A percentile compares a stretch with the other conserved stretches of the same genome.
phyloP scores from a whole-genome alignment of 2,329 filamentous ascomycete genomes.

The Aureobasidium vineae region DNA sequence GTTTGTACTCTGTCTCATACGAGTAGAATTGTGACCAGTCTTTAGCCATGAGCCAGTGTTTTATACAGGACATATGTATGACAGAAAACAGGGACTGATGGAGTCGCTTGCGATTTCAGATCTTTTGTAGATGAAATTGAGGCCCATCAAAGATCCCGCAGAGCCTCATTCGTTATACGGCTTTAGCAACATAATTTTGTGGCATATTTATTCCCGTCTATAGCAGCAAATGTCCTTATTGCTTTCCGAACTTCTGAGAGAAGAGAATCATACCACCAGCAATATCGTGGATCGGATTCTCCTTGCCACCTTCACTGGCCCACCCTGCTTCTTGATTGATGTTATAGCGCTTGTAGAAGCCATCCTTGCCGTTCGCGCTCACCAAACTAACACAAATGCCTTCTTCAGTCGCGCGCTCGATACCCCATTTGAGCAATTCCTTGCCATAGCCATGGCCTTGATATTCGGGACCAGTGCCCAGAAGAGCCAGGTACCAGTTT shows the following conservation, averaged over 20 bases:
- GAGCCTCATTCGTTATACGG: too few relatives aligned
- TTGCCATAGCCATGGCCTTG: slow-evolving; percentile 33
- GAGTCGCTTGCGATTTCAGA: too few relatives aligned
- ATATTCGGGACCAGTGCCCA: slow-evolving; percentile 32
- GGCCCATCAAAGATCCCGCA: too few relatives aligned
- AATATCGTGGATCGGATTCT: slow-evolving; percentile 24
- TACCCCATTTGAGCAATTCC: slow-evolving; percentile 34
- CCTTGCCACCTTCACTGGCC: slow-evolving; percentile 24
- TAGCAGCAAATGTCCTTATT: neutral
- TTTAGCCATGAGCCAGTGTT: too few relatives aligned
- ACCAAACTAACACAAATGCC: slow-evolving; percentile 52
- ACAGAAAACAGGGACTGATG: too few relatives aligned
- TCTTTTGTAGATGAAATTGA: too few relatives aligned
- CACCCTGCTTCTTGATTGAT: slow-evolving; percentile 18
- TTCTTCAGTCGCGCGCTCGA: slow-evolving; percentile 40
- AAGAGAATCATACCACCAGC: slow-evolving; percentile 27
- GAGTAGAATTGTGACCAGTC: neutral
- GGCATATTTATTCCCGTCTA: too few relatives aligned
- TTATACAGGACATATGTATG: too few relatives aligned
- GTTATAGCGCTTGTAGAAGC: slow-evolving; percentile 31
- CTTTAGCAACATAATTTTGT: neutral
- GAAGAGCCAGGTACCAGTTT: slow-evolving; percentile 33
- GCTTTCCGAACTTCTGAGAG: slow-evolving; percentile 6
- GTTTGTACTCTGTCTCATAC: neutral
- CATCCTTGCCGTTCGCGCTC: slow-evolving; percentile 32